Evolutionary conservation across 768 basidiomycete genomes (phyloP), one percentile per base, ranked within the genome.

Genomic region (Tylopilus subfusipes): DNA sequence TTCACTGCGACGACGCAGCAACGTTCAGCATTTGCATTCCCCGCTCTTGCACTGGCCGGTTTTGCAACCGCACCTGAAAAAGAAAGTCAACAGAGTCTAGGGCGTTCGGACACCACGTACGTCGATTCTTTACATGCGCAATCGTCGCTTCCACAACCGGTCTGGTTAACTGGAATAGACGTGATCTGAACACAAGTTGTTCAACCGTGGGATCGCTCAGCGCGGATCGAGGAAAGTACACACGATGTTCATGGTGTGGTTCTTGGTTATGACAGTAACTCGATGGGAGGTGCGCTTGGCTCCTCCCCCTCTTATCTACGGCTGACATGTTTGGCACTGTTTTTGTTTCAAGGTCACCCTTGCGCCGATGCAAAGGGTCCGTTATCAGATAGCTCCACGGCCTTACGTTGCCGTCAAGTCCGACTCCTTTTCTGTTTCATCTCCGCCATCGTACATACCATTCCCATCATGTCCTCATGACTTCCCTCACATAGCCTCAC

Each of bases 231-330:
- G 43, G 39, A 0, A 7, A 38, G 27, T 7, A 52, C 57, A 27
- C 6, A 58, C 57, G 12, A 39, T n/a, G 49, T 33, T 58, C 57
- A 58, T 58, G 49, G 29, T 57, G 29, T 27, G 11, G 36, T 24
- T 42, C 21, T 43, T 48, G 33, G 33, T 25, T 12, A 34, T 42
- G 38, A 36, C 12, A 5, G 21, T 40, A 11, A 36, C 31, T 33
- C 7, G 22, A 48, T n/a, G 34, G 18, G 47, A 11, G 18, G 9
- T 14, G n/a, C 3, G 39, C 8, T 40, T 9, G 9, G 10, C 19
- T 21, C 39, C 1, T 21, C n/a, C 38, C 5, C 38, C 19, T 40
- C 39, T 48, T 48, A 48, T 48, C 34, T 38, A 7, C 16, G 13
- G 14, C 8, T 22, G 2, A 14, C n/a, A 6, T 50, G 13, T 50